Percentiles rank a stretch among this genome's conserved stretches.
These are phyloP conservation scores for Lathyrus sativus DNA, from an alignment of 306 rosid species.

Conservation along the genomic window DNA sequence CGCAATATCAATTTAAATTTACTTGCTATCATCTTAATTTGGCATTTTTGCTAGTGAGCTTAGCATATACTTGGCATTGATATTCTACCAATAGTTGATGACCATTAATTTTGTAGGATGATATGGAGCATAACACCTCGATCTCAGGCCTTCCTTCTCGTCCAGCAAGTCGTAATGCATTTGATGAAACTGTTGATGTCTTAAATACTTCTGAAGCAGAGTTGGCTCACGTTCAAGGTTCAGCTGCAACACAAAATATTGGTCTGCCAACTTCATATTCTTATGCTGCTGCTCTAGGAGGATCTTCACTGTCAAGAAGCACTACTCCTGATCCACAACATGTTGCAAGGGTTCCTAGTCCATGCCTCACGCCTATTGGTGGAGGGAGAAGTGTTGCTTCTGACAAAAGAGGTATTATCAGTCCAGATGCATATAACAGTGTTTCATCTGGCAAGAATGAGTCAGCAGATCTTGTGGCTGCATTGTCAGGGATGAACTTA, in stretches of 20 bases:
- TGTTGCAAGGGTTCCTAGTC: conserved; percentile 92
- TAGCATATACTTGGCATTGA: background rate
- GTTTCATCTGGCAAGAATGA: conserved; percentile 67
- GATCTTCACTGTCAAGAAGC: conserved; percentile 86
- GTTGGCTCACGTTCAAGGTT: conserved; percentile 39
- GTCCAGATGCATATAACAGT: conserved; percentile 60
- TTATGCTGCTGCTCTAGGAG: conserved; percentile 93
- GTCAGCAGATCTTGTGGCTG: conserved; percentile 71
- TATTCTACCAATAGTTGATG: conserved; percentile 11
- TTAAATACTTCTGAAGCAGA: conserved; percentile 59
- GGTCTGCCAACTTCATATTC: conserved; percentile 65
- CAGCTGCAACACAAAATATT: conserved; percentile 64
- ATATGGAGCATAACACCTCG: conserved; percentile 63
- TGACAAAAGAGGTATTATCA: conserved; percentile 70
- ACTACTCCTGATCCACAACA: conserved; percentile 90
- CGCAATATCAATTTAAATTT: background rate
- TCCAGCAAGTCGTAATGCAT: conserved; percentile 87
- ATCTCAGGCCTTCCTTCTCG: conserved; percentile 72
- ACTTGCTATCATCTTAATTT: background rate
- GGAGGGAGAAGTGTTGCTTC: conserved; percentile 66
- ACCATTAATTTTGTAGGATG: conserved; percentile 66
- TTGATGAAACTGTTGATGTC: conserved; percentile 73
- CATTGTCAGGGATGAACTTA: conserved; percentile 80
- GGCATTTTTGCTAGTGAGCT: background rate
- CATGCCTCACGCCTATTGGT: conserved; percentile 89